Evolutionary conservation across 2,329 filamentous ascomycete species (phyloP).

Genomic region (Beauveria caledonica): DNA sequence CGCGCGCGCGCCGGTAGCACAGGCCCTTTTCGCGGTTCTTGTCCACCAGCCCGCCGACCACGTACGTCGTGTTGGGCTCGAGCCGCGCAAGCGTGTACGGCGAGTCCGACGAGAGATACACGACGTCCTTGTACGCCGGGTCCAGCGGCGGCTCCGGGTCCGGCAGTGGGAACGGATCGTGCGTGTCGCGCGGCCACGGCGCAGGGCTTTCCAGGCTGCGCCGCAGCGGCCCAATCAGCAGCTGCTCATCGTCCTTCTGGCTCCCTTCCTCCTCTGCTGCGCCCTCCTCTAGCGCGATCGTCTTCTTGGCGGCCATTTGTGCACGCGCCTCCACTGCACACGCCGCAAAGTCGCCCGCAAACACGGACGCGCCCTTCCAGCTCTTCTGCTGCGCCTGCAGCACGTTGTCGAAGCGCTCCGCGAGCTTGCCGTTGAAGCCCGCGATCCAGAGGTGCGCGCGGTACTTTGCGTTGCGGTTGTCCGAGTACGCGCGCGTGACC

Average conservation of each 20-base stretch:
- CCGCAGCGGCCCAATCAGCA: slow-evolving; percentile 51
- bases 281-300: slow-evolving; percentile 17
- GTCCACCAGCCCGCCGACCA: slow-evolving; percentile 91
- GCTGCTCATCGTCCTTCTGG: slow-evolving; percentile 34
- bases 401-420: slow-evolving; percentile 70
- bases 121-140: slow-evolving; percentile 40
- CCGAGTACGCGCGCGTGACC: slow-evolving; percentile 80
- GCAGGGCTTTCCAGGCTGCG: slow-evolving; percentile 22
- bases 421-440: slow-evolving; percentile 68
- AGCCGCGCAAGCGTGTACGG: slow-evolving; percentile 73
- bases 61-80: slow-evolving; percentile 82
- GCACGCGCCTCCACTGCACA: slow-evolving; percentile 58
- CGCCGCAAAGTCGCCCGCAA: slow-evolving; percentile 64
- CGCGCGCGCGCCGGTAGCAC: slow-evolving; percentile 74
- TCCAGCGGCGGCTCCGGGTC: slow-evolving; percentile 25
- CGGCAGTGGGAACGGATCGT: slow-evolving; percentile 25
- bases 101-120: slow-evolving; percentile 93
- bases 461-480: slow-evolving; percentile 64
- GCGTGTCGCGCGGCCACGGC: slow-evolving; percentile 25
- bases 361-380: slow-evolving; percentile 73
- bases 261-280: background rate
- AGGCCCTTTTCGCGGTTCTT: slow-evolving; percentile 94
- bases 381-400: slow-evolving; percentile 61
- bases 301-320: slow-evolving; percentile 48
- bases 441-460: slow-evolving; percentile 67